Conservation (phyloP, 2,329 filamentous ascomycete species). For the Botrytis aclada region DNA sequence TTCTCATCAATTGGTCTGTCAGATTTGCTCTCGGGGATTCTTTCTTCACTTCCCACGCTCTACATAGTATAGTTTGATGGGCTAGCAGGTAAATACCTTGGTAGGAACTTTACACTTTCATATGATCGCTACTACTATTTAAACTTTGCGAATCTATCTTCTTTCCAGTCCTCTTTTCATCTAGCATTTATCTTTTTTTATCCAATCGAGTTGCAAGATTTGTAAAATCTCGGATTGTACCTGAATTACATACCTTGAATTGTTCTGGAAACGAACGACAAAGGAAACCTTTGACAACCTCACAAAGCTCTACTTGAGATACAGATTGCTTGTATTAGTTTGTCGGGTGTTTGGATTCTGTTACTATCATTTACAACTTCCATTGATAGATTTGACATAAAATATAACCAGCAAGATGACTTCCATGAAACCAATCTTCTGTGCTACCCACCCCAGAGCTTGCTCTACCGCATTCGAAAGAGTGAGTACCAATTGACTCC, state of each 20-base stretch:
- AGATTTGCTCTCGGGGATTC: neutral
- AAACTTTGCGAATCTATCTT: neutral
- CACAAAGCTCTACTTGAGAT: constrained; percentile 31
- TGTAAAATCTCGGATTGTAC: neutral
- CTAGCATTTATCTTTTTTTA: neutral
- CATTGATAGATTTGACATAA: neutral
- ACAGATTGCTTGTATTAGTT: constrained; percentile 27
- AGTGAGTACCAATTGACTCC: constrained; percentile 46
- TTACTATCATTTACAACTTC: neutral
- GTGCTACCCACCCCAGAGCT: constrained; percentile 88
- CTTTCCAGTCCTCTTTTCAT: neutral
- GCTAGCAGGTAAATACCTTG: neutral
- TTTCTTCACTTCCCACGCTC: neutral
- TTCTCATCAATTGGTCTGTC: neutral
- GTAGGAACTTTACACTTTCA: neutral
- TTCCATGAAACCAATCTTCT: constrained; percentile 78
- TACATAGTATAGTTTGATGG: neutral
- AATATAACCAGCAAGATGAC: constrained; percentile 48
- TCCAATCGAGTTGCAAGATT: constrained; percentile 1
- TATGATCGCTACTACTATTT: neutral
- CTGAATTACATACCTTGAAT: neutral
- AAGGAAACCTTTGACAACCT: neutral
- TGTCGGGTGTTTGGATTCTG: neutral
- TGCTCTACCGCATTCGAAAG: constrained; percentile 97
- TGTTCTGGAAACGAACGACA: constrained; percentile 17